Conservation (phyloP, 2,329 filamentous ascomycete species). For the Zasmidium angulare region DNA sequence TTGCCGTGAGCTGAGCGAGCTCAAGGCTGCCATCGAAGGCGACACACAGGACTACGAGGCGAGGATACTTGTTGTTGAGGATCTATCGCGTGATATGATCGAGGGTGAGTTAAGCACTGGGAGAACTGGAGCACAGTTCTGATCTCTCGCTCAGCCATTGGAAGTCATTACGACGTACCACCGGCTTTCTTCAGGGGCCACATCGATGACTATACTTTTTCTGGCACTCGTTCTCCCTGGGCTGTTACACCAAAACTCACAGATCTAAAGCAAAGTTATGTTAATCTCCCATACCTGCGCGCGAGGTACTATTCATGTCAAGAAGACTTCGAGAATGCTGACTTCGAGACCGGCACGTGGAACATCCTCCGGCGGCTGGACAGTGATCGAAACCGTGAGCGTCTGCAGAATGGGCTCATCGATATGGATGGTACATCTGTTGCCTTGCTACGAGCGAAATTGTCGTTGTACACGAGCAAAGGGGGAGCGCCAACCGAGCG, state of each 20-base stretch:
- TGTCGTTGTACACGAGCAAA: neutral
- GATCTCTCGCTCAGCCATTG: neutral
- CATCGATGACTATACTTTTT: neutral
- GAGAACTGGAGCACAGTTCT: neutral
- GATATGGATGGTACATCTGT: neutral
- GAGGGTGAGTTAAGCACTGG: neutral
- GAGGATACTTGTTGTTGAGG: neutral
- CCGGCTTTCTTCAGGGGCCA: neutral
- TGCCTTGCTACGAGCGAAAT: neutral
- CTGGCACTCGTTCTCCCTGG: neutral
- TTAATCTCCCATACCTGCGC: neutral
- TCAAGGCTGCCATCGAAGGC: neutral
- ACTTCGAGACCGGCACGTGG: neutral
- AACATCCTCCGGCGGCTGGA: neutral
- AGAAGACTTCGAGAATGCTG: neutral
- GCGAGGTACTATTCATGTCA: neutral
- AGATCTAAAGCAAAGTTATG: neutral
- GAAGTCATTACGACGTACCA: neutral
- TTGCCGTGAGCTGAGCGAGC: neutral
- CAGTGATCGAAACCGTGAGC: neutral
- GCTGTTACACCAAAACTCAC: neutral
- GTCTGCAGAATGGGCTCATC: neutral
- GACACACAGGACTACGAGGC: neutral
- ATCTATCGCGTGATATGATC: conserved; percentile 34
- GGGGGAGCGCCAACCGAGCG: neutral